phyloP scores from a whole-genome alignment of 805 yeast species.

The Saccharomycopsis fibuligera region DNA sequence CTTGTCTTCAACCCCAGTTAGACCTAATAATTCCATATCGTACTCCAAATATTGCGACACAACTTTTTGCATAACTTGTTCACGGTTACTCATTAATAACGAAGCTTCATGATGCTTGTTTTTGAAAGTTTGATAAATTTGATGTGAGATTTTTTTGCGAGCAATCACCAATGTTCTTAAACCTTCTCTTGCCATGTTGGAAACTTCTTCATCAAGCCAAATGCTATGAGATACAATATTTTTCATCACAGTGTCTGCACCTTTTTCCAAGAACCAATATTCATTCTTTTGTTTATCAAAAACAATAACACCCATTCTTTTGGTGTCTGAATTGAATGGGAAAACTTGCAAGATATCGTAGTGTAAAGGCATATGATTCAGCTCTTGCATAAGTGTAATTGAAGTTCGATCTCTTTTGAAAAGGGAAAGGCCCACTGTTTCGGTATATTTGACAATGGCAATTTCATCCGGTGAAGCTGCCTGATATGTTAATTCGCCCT shows the following conservation, averaged over 20 bases:
- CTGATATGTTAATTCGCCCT: constrained; percentile 73
- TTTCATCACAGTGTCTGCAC: constrained; percentile 94
- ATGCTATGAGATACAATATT: constrained; percentile 78
- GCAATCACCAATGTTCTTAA: constrained; percentile 91
- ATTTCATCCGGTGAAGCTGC: constrained; percentile 99
- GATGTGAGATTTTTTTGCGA: constrained; percentile 58
- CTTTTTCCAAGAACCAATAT: constrained; percentile 82
- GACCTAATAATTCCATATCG: constrained; percentile 78
- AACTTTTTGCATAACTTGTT: constrained; percentile 60
- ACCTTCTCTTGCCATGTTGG: constrained; percentile 98
- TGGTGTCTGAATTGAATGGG: constrained; percentile 93
- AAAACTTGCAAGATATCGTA: constrained; percentile 76
- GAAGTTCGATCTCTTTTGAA: constrained; percentile 76
- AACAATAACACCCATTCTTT: constrained; percentile 91
- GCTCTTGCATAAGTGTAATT: constrained; percentile 59
- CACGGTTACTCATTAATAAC: constrained; percentile 74
- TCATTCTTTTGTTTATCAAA: constrained; percentile 58
- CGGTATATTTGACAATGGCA: constrained; percentile 92
- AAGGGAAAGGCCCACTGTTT: constrained; percentile 74
- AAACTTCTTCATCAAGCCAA: constrained; percentile 97
- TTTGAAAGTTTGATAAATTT: constrained; percentile 56
- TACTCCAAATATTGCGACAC: constrained; percentile 67
- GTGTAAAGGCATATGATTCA: constrained; percentile 35
- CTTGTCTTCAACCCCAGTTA: constrained; percentile 95
- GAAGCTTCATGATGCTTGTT: constrained; percentile 66